phyloP scores from a whole-genome alignment of 352 stramenopile species.

The Pythium volutum region DNA sequence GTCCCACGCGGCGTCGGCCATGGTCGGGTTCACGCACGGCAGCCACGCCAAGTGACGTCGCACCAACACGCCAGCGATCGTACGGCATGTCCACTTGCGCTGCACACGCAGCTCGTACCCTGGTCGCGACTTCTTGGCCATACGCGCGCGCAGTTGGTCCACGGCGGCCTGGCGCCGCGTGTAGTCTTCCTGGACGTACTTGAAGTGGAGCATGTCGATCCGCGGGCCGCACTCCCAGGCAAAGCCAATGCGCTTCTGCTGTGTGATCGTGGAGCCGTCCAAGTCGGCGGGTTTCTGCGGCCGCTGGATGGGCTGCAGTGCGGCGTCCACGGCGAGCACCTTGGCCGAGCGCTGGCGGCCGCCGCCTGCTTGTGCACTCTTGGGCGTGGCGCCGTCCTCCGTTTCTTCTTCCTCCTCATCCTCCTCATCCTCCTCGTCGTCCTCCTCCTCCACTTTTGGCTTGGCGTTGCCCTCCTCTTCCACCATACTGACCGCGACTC shows the following conservation, averaged over 20 bases:
- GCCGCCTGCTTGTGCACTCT: conserved; percentile 12
- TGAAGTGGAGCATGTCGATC: conserved; percentile 67
- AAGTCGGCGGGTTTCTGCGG: conserved; percentile 25
- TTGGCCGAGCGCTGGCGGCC: conserved; percentile 24
- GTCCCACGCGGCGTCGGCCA: conserved; percentile 71
- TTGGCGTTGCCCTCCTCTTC: conserved; percentile 4
- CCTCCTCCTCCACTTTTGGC: conserved; percentile 18
- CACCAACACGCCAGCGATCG: conserved; percentile 40
- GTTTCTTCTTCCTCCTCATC: conserved; percentile 17
- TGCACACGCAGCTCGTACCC: conserved; percentile 61
- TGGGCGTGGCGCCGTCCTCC: conserved; percentile 11
- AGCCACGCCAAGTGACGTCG: conserved; percentile 67
- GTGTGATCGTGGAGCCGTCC: conserved; percentile 31
- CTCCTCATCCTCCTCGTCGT: conserved; percentile 24
- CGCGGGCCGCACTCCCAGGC: conserved; percentile 61
- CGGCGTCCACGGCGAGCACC: conserved; percentile 21
- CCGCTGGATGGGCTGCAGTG: conserved; percentile 18
- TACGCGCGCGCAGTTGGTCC: conserved; percentile 48
- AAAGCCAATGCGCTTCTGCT: conserved; percentile 59
- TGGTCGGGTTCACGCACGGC: conserved; percentile 52
- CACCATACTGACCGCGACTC: background rate
- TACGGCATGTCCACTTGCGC: conserved; percentile 50
- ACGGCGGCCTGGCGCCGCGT: conserved; percentile 55
- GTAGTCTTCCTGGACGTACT: conserved; percentile 69
- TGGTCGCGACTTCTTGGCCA: conserved; percentile 54